phyloP scores from a whole-genome alignment of 2,329 filamentous ascomycete genomes.

The Cladosporium sp. region DNA sequence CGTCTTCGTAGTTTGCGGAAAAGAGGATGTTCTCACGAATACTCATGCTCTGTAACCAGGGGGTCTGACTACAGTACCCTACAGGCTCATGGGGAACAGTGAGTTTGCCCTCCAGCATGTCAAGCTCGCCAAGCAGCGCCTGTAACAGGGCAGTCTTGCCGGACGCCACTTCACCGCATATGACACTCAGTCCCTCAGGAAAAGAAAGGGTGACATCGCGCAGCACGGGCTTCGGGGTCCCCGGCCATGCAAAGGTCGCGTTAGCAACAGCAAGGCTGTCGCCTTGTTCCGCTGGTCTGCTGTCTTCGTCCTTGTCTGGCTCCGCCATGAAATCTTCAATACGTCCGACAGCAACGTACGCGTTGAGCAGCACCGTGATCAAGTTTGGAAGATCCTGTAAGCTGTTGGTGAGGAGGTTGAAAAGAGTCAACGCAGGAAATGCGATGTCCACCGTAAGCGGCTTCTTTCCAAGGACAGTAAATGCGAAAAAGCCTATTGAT shows the following conservation, averaged over 20 bases:
- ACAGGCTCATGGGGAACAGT: conserved; percentile 58
- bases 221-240: conserved; percentile 59
- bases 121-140: conserved; percentile 61
- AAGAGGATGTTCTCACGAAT: conserved; percentile 70
- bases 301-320: conserved; percentile 63
- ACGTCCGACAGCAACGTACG: conserved; percentile 76
- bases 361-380: conserved; percentile 76
- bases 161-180: conserved; percentile 65
- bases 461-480: conserved; percentile 69
- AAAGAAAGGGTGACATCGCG: conserved; percentile 58
- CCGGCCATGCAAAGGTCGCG: conserved; percentile 80
- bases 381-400: conserved; percentile 74
- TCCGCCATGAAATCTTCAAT: conserved; percentile 87
- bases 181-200: conserved; percentile 58
- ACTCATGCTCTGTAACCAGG: conserved; percentile 71
- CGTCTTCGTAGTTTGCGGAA: conserved; percentile 67
- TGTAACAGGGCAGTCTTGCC: conserved; percentile 66
- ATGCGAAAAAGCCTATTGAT: conserved; percentile 78
- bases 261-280: conserved; percentile 55
- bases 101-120: conserved; percentile 54
- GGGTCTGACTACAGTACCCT: conserved; percentile 66
- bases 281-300: conserved; percentile 39
- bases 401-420: conserved; percentile 71
- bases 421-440: conserved; percentile 82
- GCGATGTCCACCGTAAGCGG: conserved; percentile 77